Conservation (phyloP, 345 rosid genomes). For the Mercurialis annua region DNA sequence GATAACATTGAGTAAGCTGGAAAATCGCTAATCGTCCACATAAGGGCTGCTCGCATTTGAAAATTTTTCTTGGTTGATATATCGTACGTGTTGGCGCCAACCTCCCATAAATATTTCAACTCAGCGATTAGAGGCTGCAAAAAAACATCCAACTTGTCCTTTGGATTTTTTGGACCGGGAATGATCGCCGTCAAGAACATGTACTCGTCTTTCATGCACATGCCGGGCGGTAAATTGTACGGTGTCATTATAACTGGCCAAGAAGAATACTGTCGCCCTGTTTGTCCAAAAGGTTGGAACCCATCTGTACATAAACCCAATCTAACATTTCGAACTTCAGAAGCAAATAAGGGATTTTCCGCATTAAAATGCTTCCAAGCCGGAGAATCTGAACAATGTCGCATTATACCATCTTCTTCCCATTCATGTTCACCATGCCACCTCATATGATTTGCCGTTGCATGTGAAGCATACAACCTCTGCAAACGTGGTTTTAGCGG, state of each 20-base stretch:
- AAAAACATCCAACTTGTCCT: conserved; percentile 3
- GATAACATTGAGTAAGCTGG: background rate
- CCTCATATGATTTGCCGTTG: background rate
- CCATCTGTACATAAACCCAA: background rate
- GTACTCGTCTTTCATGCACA: background rate
- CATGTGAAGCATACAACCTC: background rate
- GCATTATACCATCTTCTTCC: background rate
- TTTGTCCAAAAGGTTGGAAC: conserved; percentile 7
- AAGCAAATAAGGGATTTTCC: background rate
- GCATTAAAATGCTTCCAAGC: conserved; percentile 8
- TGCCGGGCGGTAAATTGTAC: background rate
- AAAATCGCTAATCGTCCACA: background rate
- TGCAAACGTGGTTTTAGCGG: background rate
- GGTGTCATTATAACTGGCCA: background rate
- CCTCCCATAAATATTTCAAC: background rate
- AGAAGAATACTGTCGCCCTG: background rate
- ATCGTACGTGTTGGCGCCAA: background rate
- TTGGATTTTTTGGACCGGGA: background rate
- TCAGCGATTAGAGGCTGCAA: background rate
- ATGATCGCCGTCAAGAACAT: background rate
- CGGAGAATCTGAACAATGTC: background rate
- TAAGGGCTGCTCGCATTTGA: background rate
- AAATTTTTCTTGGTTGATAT: background rate
- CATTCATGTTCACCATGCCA: background rate
- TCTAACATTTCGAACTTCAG: background rate